phyloP scores from a whole-genome alignment of 257 asterid species.

The Rhazya stricta region DNA sequence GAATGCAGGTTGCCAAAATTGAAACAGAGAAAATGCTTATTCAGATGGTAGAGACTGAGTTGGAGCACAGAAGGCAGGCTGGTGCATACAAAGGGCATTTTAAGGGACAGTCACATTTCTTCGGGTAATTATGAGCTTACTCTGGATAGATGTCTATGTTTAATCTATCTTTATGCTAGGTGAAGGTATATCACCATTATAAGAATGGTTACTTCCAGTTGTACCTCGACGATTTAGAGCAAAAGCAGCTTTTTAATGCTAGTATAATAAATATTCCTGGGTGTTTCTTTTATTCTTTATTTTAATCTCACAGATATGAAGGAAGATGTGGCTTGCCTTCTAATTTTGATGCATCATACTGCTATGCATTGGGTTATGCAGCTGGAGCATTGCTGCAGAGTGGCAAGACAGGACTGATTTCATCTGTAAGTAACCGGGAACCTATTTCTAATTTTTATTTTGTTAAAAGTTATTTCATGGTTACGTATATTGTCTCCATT shows the following conservation, averaged over 20 bases:
- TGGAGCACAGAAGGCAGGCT: slow-evolving; percentile 60
- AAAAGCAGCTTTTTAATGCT: not conserved
- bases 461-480: not conserved
- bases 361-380: slow-evolving; percentile 71
- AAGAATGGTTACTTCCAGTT: not conserved
- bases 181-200: not conserved
- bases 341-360: slow-evolving; percentile 83
- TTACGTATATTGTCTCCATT: not conserved
- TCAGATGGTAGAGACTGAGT: slow-evolving; percentile 96
- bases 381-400: slow-evolving; percentile 79
- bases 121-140: slow-evolving; percentile 50
- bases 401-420: slow-evolving; percentile 84
- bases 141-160: not conserved
- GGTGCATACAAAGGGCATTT: slow-evolving; percentile 63
- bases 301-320: slow-evolving; percentile 54
- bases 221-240: not conserved
- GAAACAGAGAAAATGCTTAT: slow-evolving; percentile 97
- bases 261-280: not conserved
- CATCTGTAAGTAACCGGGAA: slow-evolving; percentile 41
- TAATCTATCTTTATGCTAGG: slow-evolving; percentile 13
- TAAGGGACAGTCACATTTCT: slow-evolving; percentile 93
- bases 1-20: slow-evolving; percentile 81
- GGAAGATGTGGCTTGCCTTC: slow-evolving; percentile 98
- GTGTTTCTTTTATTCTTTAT: slow-evolving; percentile 8
- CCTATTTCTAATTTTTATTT: not conserved